Base-by-base conservation (phyloP, 192 early-diverging fungal species). In the Coemansia sp. region DNA sequence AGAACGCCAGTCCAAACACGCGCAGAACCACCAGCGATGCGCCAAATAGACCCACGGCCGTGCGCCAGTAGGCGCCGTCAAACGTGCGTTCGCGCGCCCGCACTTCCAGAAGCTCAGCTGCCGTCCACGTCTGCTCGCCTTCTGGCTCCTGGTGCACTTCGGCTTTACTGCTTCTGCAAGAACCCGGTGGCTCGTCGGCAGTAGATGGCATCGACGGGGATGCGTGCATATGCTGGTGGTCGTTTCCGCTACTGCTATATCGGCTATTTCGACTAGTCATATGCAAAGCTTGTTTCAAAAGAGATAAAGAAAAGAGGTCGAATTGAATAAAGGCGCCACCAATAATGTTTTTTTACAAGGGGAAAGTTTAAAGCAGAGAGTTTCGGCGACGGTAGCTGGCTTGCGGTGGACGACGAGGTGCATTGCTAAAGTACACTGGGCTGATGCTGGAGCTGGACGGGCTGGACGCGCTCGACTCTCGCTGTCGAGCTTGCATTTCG, bases 11-110 rank as follows among this genome's bases (percentile, higher is more conserved):
- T 5, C 67, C 74, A 44, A 77, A 77, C 20, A 77, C 56, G 8
- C 74, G 66, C 47, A 77, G 45, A n/a, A 77, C 52, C 11, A 77
- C 67, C 47, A 70, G 60, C 39, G 67, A 53, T n/a, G 74, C 74
- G 40, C 74, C 67, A 50, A 77, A 66, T 31, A 70, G 63, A 34
- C 67, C 66, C n/a, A 77, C 43, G 5, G 74, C 54, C 20, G 74
- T 77, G 42, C 74, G 74, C 74, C 74, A 77, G 49, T 77, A 77
- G 20, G 74, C 74, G 1, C 74, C 74, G 38, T 77, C 74, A 41
- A 77, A 77, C n/a, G 74, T 77, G 26, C 74, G 62, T 43, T 77
- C 74, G 20, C 67, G 66, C 17, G 74, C 74, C 1, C 74, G 74
- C 40, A 77, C 57, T 36, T 77, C 74, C n/a, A 77, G 66, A 11